Base-by-base conservation (phyloP, 2,329 filamentous ascomycete species). In the Aspergillus ruber region DNA sequence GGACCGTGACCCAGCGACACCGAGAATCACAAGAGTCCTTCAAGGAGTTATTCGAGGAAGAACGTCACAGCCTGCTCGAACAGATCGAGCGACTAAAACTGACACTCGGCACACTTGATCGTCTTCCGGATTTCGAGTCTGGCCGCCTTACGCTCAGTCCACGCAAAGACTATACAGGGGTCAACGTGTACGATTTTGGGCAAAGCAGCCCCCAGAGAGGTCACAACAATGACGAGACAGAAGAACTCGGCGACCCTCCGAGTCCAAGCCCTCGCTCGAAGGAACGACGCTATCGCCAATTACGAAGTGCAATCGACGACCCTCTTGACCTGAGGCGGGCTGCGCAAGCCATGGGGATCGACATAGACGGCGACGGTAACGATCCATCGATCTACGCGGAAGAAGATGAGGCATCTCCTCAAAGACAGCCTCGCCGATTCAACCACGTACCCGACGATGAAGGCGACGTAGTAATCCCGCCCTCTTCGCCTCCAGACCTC, bases 1-100 rank as follows among this genome's bases (percentile, higher is more conserved):
- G 64, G 44, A 57, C 56, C 6, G 54, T 57, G 13, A 56, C 61
- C 4, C 63, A 68, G 36, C 61, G 69, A 44, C 67, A 66, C 39
- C 64, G 61, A n/a, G 59, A 64, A 15, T 61, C 65, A 17, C 64
- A 71, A 50, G 62, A 68, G 39, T 53, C 56, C 7, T 50, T 70
- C 23, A 64, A 61, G 42, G 55, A 58, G 27, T 56, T 56, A 1
- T 67, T 67, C 48, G 56, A 64, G 4, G 59, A 69, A 27, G 69
- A 72, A 50, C 68, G 65, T 27, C 57, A 57, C 42, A 58, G 59
- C n/a, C 63, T 71, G 66, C 63, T 64, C 48, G 61, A 60, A 39
- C 64, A 68, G 18, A 70, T 72, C 20, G 62, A 69, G 21, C 55
- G 61, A 6, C 48, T 72, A n/a, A 64, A 60, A 50, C 52, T 57